Conservation (phyloP, 805 yeast genomes). For the Yarrowia keelungensis region DNA sequence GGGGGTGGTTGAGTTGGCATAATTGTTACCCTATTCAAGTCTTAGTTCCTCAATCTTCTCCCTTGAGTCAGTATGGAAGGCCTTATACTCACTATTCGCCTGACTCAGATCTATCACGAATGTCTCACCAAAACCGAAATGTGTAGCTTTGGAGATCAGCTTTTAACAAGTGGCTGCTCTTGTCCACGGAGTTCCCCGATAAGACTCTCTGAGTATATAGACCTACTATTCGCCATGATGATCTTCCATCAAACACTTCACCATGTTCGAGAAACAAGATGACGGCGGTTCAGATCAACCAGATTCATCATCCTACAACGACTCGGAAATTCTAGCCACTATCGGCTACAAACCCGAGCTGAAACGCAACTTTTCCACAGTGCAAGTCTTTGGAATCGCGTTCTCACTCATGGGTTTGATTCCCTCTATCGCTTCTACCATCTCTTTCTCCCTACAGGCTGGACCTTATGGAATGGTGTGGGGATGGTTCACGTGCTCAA, state of each 20-base stretch:
- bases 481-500: not conserved
- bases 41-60: too few species aligned
- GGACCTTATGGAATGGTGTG: not conserved
- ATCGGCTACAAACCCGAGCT: not conserved
- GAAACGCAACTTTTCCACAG: not conserved
- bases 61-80: too few species aligned
- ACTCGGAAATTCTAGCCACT: not conserved
- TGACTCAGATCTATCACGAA: not conserved
- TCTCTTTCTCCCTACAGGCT: not conserved
- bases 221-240: not conserved
- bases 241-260: not conserved
- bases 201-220: too few species aligned
- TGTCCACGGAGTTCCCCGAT: not conserved
- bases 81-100: too few species aligned
- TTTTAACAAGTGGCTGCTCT: not conserved
- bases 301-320: not conserved
- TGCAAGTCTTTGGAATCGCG: not conserved
- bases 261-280: too few species aligned
- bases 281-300: too few species aligned
- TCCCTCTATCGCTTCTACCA: not conserved
- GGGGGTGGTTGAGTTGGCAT: too few species aligned
- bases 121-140: not conserved
- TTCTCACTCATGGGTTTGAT: constrained; percentile 1
- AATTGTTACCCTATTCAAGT: too few species aligned
- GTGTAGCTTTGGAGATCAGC: constrained; percentile 2